These are phyloP conservation scores for Serpula lacrymans DNA, from an alignment of 768 basidiomycete species.

Conservation along the genomic window DNA sequence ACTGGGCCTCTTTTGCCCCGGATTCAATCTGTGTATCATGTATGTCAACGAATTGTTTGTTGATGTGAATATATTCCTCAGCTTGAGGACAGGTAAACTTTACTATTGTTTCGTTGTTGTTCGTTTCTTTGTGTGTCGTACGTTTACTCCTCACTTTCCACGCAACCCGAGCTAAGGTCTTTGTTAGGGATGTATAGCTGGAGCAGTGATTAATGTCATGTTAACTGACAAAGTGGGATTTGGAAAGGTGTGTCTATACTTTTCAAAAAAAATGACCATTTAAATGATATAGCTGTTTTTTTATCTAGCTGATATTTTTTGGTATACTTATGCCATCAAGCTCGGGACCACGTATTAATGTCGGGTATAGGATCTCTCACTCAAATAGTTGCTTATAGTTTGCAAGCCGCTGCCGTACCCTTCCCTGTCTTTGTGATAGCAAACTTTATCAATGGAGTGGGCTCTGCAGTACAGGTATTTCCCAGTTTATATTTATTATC, in stretches of 20 bases:
- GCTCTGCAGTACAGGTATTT: conserved; percentile 37
- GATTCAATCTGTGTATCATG: conserved; percentile 32
- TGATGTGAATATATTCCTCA: background rate
- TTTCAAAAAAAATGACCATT: background rate
- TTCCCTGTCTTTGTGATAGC: conserved; percentile 56
- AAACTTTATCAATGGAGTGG: conserved; percentile 41
- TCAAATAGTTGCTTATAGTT: conserved; percentile 47
- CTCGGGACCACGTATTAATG: background rate
- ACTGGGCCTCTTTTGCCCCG: conserved; percentile 36
- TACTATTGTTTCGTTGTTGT: conserved; percentile 32
- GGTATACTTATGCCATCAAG: too few relatives aligned
- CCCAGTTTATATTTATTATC: background rate
- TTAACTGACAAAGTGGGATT: conserved; percentile 1
- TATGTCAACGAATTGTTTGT: conserved; percentile 4
- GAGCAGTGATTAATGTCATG: conserved; percentile 11
- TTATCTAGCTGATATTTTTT: too few relatives aligned
- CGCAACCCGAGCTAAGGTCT: background rate
- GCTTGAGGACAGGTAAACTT: conserved; percentile 9
- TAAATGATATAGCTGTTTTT: background rate
- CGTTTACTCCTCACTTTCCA: background rate
- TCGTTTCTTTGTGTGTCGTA: conserved; percentile 18
- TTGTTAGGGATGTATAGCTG: conserved; percentile 4
- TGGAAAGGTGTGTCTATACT: background rate
- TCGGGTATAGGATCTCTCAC: conserved; percentile 36
- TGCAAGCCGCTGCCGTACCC: conserved; percentile 53